Evolutionary conservation across 305 asterid species (phyloP), one percentile per base, ranked within the genome.

Genomic region (Fraxinus platypoda): DNA sequence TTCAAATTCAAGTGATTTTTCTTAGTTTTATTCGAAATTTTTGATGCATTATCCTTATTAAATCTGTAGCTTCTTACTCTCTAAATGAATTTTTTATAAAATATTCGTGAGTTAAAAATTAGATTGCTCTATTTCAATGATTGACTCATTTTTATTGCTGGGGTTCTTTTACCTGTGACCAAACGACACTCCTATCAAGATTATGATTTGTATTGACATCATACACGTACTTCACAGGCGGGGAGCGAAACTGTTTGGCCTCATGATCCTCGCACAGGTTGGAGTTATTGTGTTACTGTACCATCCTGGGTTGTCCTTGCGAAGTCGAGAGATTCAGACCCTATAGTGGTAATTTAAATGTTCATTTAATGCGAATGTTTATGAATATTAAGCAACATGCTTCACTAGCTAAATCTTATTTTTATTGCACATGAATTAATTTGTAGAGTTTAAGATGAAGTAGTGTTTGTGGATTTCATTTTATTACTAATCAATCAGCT

Each of bases 281-380:
- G 99, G 99, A 93, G 98, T 92, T 94, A 92, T 86, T 94, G 98
- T 73, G 89, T 97, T 78, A 92, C 93, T 46, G 85, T 97, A 85
- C 98, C 99, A 76, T 94, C 99, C 73, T 94, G 99, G 99, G 93
- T 92, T 81, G 94, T 91, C 84, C 96, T 91, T 81, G 97, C 99
- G 75, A 94, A 97, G 83, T 90, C 99, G 30, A 91, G 86, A 90
- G 97, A 97, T 87, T 92, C 99, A 72, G 99, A 97, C 76, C 96
- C 98, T 49, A 87, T 92, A 81, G 99, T 97, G 98, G 99, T 97
- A 94, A 41, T 77, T 81, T 85, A 64, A 82, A 30, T 82, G 78
- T 81, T 83, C 52, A 66, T 83, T 87, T 33, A 7, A 64, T 82
- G 75, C 35, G 26, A 31, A 71, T 17, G 41, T 31, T 31, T 15